Evolutionary conservation across 208 protist species (phyloP), one percentile per base, ranked within the genome.

Genomic region (Leishmania braziliensis): DNA sequence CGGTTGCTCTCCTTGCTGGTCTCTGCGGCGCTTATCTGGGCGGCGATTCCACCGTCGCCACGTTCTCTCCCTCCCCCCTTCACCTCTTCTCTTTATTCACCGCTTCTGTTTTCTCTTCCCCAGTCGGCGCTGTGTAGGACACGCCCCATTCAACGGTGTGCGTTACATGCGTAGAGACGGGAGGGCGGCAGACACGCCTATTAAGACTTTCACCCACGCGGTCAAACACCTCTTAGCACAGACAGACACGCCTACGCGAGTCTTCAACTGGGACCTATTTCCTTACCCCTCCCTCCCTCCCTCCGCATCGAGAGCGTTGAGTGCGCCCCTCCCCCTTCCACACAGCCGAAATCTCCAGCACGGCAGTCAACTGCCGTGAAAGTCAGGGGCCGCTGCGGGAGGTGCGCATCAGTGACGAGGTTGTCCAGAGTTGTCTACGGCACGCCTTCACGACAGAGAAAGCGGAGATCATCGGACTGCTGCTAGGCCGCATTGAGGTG

Each of bases 401-500:
- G n/a, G 88, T 97, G 20, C 79, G 51, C 50, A 69, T 97, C 3
- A 86, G 83, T 3, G 87, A 96, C 46, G 88, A 77, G 39, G 93
- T 96, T 26, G 70, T 93, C 23, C 82, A 91, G 68, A 79, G 84
- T n/a, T 96, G 95, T 78, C 72, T 95, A 12, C 62, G 79, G 2
- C 93, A 98, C 71, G 91, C 93, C 56, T 89, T 95, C 62, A 89
- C 86, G 10, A 96, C 90, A 2, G 91, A 95, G 58, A 87, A 92
- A 62, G 92, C 97, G 79, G 93, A 97, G 83, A 89, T 98, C 33
- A 94, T 95, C 87, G 91, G 95, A 10, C 63, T 97, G 62, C 86
- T 95, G 50, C 79, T 97, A 0, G 92, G 95, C 72, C 80, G 86
- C 56, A 58, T 95, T 20, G 87, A 86, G 48, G 39, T 84, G 0